A percentile compares a stretch with the other conserved stretches of the same genome.
Evolutionary conservation across 768 basidiomycete species (phyloP).

Genomic region (Kockovaella imperatae): DNA sequence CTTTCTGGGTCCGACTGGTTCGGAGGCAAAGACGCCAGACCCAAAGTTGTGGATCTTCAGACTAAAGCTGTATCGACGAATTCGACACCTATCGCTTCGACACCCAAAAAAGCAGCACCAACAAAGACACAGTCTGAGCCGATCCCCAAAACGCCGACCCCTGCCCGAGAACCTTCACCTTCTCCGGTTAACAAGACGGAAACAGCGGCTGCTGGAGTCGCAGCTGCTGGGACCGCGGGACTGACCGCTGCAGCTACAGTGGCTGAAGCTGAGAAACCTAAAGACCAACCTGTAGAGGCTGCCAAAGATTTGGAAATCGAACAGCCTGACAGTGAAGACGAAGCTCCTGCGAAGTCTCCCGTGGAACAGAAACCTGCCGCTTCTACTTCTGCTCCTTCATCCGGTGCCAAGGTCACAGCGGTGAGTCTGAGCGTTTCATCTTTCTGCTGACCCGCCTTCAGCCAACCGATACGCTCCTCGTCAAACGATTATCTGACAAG

Average conservation of each 20-base stretch:
- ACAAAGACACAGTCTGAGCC: slow-evolving; percentile 9
- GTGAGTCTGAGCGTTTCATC: slow-evolving; percentile 3
- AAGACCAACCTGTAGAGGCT: slow-evolving; percentile 3
- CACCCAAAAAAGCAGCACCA: slow-evolving; percentile 17
- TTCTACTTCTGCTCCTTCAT: not conserved
- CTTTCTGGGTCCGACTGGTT: slow-evolving; percentile 80
- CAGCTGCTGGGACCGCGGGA: not conserved
- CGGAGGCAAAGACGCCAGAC: slow-evolving; percentile 64
- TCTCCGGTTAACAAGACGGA: not conserved
- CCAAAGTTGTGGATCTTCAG: slow-evolving; percentile 72
- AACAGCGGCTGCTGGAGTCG: not conserved
- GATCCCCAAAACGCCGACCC: slow-evolving; percentile 2
- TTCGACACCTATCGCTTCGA: slow-evolving; percentile 40
- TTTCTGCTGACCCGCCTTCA: slow-evolving; percentile 4
- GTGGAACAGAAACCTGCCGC: slow-evolving; percentile 6
- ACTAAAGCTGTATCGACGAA: slow-evolving; percentile 50
- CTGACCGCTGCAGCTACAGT: not conserved
- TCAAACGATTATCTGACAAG: slow-evolving; percentile 76
- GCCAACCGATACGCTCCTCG: slow-evolving; percentile 50
- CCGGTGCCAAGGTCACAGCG: slow-evolving; percentile 9
- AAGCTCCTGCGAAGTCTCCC: slow-evolving; percentile 5
- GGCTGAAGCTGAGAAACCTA: slow-evolving; percentile 7
- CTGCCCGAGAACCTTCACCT: slow-evolving; percentile 10
- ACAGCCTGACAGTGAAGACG: slow-evolving; percentile 35
- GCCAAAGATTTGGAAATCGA: slow-evolving; percentile 34